Evolutionary conservation across 345 rosid species (phyloP).

Genomic region (Populus pruinosa): DNA sequence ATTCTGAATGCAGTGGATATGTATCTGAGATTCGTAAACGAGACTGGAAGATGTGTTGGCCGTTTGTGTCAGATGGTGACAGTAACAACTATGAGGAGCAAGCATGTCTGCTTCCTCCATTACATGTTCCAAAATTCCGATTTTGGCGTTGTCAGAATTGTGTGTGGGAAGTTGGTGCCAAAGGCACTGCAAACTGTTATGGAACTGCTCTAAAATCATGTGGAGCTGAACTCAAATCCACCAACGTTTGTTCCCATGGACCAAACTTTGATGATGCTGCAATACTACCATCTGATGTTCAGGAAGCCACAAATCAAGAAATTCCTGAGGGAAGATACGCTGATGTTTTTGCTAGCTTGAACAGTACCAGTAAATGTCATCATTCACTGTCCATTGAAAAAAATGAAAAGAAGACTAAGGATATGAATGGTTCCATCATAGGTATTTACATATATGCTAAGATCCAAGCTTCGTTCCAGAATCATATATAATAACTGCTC

Average conservation of each 20-base stretch:
- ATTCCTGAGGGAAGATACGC: slow-evolving; percentile 19
- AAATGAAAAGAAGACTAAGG: slow-evolving; percentile 27
- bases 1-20: slow-evolving; percentile 54
- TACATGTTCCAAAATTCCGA: slow-evolving; percentile 49
- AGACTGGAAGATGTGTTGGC: slow-evolving; percentile 52
- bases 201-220: slow-evolving; percentile 2
- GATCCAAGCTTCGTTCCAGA: slow-evolving; percentile 10
- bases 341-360: slow-evolving; percentile 24
- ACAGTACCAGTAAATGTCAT: slow-evolving; percentile 16
- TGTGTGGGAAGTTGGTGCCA: slow-evolving; percentile 24
- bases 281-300: slow-evolving; percentile 24
- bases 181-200: slow-evolving; percentile 14
- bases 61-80: slow-evolving; percentile 44
- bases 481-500: not conserved
- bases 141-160: slow-evolving; percentile 56
- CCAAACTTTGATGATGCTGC: slow-evolving; percentile 20
- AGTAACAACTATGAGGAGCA: slow-evolving; percentile 29
- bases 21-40: slow-evolving; percentile 50
- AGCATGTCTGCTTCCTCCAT: slow-evolving; percentile 43
- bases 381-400: slow-evolving; percentile 24
- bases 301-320: slow-evolving; percentile 23
- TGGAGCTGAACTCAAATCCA: slow-evolving; percentile 1
- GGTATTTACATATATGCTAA: slow-evolving; percentile 34
- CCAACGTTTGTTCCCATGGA: slow-evolving; percentile 12
- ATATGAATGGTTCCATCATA: slow-evolving; percentile 1